Evolutionary conservation across 495 filamentous ascomycete species (phyloP).

Genomic region (Lophiotrema nucula): DNA sequence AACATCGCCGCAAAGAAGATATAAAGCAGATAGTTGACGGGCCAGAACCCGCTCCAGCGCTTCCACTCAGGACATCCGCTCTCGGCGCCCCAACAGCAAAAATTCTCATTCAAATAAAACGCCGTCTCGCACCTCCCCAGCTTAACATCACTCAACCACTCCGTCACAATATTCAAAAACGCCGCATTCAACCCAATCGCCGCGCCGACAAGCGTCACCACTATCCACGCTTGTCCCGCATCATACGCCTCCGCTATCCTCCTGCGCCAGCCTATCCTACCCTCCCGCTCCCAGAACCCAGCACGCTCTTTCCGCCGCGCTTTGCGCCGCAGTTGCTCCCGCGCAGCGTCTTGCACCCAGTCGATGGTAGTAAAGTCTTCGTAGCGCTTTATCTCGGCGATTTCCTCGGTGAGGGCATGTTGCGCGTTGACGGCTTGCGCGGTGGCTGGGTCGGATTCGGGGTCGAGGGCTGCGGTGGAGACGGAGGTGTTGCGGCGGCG

Average conservation of each 20-base stretch:
- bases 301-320: slow-evolving; percentile 69
- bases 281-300: slow-evolving; percentile 72
- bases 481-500: slow-evolving; percentile 68
- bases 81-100: slow-evolving; percentile 97
- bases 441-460: slow-evolving; percentile 47
- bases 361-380: slow-evolving; percentile 98
- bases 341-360: slow-evolving; percentile 96
- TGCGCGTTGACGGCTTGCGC: slow-evolving; percentile 40
- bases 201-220: slow-evolving; percentile 88
- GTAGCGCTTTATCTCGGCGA: slow-evolving; percentile 96
- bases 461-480: slow-evolving; percentile 59
- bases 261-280: slow-evolving; percentile 74
- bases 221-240: slow-evolving; percentile 96
- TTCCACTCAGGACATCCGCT: slow-evolving; percentile 90
- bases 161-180: slow-evolving; percentile 91
- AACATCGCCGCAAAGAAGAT: slow-evolving; percentile 84
- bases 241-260: slow-evolving; percentile 87
- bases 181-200: slow-evolving; percentile 93
- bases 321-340: slow-evolving; percentile 80
- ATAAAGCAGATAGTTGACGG: slow-evolving; percentile 84
- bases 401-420: slow-evolving; percentile 77
- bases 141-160: slow-evolving; percentile 96
- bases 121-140: slow-evolving; percentile 89
- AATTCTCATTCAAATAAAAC: slow-evolving; percentile 96
- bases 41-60: slow-evolving; percentile 74